These are phyloP conservation scores for Astragalus membranaceus DNA, from an alignment of 306 rosid species.

Conservation along the genomic window DNA sequence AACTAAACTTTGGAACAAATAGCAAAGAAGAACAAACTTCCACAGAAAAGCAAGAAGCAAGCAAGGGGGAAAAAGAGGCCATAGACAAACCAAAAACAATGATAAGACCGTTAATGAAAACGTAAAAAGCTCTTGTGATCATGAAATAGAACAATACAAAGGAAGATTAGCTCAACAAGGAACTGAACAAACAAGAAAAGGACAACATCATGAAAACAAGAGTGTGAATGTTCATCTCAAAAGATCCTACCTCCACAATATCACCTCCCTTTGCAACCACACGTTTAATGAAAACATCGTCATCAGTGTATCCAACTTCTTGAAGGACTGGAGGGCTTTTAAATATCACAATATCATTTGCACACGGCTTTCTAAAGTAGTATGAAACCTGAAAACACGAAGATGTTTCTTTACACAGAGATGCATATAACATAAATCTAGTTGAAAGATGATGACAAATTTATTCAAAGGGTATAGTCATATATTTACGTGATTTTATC, in stretches of 20 bases:
- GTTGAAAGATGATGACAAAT: constrained; percentile 8
- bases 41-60: neutral
- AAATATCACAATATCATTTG: constrained; percentile 86
- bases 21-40: neutral
- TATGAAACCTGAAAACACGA: constrained; percentile 68
- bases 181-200: neutral
- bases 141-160: neutral
- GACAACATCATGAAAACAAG: neutral
- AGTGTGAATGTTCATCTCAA: neutral
- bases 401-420: constrained; percentile 8
- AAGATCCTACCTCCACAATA: constrained; percentile 64
- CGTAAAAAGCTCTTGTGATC: neutral
- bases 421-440: neutral
- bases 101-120: neutral
- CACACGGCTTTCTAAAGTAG: constrained; percentile 90
- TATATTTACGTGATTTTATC: neutral
- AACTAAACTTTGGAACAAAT: neutral
- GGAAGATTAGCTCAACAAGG: neutral
- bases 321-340: constrained; percentile 97
- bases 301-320: constrained; percentile 85
- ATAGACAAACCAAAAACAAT: neutral
- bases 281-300: constrained; percentile 91
- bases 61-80: neutral
- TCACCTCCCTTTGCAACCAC: constrained; percentile 92
- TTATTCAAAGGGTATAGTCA: neutral